Conservation (phyloP, 805 yeast genomes). For the Sporopachydermia lactativora region DNA sequence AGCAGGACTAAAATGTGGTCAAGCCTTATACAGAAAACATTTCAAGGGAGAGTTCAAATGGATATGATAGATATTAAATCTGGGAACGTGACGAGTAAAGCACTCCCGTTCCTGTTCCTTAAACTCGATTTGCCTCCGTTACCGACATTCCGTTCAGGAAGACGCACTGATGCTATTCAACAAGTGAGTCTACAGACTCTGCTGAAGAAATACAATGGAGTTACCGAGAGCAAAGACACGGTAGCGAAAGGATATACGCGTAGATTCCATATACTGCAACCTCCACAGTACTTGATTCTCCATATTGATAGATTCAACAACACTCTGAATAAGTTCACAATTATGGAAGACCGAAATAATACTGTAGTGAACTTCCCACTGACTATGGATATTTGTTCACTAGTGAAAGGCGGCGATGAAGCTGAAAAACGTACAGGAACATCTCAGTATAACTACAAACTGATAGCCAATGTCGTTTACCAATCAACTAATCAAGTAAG, state of each 20-base stretch:
- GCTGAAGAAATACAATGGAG: constrained; percentile 28
- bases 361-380: constrained; percentile 48
- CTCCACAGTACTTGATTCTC: constrained; percentile 42
- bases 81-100: constrained; percentile 12
- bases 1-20: constrained; percentile 13
- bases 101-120: constrained; percentile 33
- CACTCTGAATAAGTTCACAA: constrained; percentile 14
- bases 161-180: constrained; percentile 31
- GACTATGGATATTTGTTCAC: constrained; percentile 23
- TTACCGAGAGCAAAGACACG: constrained; percentile 19
- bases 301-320: constrained; percentile 41
- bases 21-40: constrained; percentile 20
- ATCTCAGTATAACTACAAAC: constrained; percentile 22
- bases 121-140: constrained; percentile 45
- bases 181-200: constrained; percentile 33
- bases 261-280: constrained; percentile 24
- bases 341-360: constrained; percentile 29
- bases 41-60: constrained; percentile 40
- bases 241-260: constrained; percentile 17
- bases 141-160: constrained; percentile 40
- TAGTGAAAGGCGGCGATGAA: constrained; percentile 10
- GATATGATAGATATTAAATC: constrained; percentile 16
- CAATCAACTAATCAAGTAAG: constrained; percentile 14
- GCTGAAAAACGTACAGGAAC: constrained; percentile 7
- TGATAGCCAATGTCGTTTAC: constrained; percentile 35